phyloP scores from a whole-genome alignment of 2,329 filamentous ascomycete species.

The Neocatenulostroma microsporum region DNA sequence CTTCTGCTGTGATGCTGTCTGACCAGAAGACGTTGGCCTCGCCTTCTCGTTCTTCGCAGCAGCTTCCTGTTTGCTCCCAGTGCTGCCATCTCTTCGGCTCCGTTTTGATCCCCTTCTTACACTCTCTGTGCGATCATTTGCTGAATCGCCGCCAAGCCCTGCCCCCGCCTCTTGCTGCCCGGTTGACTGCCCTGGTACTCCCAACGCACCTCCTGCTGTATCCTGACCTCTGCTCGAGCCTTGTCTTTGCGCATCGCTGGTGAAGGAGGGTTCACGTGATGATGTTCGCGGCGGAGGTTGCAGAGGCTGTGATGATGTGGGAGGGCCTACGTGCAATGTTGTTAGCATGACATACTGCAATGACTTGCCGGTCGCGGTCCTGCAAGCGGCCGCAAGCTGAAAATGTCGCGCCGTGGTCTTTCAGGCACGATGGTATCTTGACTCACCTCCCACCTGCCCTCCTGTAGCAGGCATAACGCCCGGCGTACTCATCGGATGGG shows the following conservation, averaged over 20 bases:
- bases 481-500: constrained; percentile 22
- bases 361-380: background rate
- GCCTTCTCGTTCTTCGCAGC: constrained; percentile 34
- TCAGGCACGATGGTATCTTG: constrained; percentile 5
- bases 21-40: constrained; percentile 25
- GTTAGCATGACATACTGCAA: background rate
- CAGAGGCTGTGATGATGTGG: constrained; percentile 17
- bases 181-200: constrained; percentile 9
- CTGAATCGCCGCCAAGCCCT: constrained; percentile 38
- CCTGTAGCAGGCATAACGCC: constrained; percentile 18
- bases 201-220: constrained; percentile 8
- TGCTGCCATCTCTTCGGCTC: constrained; percentile 40
- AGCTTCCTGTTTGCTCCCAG: constrained; percentile 37
- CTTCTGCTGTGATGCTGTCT: constrained; percentile 21
- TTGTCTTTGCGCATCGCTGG: constrained; percentile 13
- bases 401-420: background rate
- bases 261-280: constrained; percentile 13
- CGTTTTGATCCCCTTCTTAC: constrained; percentile 39
- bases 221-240: constrained; percentile 8
- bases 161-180: constrained; percentile 23
- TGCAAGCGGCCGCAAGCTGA: background rate
- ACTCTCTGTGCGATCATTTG: constrained; percentile 37
- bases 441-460: constrained; percentile 20
- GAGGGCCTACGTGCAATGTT: constrained; percentile 12
- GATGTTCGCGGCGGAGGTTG: constrained; percentile 15